Conservation (phyloP, 441 rosid species). For the Biscutella laevigata region DNA sequence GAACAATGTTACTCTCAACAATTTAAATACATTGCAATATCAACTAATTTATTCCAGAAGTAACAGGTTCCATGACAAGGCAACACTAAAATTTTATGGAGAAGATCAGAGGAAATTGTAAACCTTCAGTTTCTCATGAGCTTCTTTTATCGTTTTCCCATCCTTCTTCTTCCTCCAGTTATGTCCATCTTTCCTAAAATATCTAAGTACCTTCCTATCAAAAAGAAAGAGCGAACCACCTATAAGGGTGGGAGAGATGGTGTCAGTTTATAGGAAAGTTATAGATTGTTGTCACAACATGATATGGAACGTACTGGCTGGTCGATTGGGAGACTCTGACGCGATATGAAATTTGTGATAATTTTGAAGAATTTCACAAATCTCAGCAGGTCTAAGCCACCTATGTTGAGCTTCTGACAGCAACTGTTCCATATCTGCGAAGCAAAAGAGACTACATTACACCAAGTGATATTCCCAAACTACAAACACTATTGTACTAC, state of each 20-base stretch:
- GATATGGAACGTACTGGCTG: conserved; percentile 50
- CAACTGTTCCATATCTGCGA: conserved; percentile 71
- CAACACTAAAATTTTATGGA: not conserved
- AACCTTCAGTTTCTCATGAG: conserved; percentile 95
- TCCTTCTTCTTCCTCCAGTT: conserved; percentile 94
- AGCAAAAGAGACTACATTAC: no score
- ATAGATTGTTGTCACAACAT: not conserved
- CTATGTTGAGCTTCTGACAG: conserved; percentile 76
- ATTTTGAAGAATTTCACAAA: conserved; percentile 84
- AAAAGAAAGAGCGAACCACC: conserved; percentile 97
- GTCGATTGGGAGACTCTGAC: conserved; percentile 68
- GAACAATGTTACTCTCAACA: conserved; percentile 19
- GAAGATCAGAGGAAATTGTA: not conserved
- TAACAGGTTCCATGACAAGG: not conserved
- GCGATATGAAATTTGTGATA: conserved; percentile 67
- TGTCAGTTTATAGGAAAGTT: conserved; percentile 15
- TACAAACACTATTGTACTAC: no score
- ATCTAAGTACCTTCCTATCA: conserved; percentile 88
- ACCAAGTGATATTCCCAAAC: no score
- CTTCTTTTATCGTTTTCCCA: conserved; percentile 92
- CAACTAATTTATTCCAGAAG: not conserved
- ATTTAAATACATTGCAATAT: conserved; percentile 8
- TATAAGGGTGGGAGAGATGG: conserved; percentile 21
- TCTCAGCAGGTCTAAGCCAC: conserved; percentile 96
- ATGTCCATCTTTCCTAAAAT: conserved; percentile 95